Evolutionary conservation across 805 yeast genomes (phyloP), one percentile per base, ranked within the genome.

Genomic region (Nakazawaea holstii): DNA sequence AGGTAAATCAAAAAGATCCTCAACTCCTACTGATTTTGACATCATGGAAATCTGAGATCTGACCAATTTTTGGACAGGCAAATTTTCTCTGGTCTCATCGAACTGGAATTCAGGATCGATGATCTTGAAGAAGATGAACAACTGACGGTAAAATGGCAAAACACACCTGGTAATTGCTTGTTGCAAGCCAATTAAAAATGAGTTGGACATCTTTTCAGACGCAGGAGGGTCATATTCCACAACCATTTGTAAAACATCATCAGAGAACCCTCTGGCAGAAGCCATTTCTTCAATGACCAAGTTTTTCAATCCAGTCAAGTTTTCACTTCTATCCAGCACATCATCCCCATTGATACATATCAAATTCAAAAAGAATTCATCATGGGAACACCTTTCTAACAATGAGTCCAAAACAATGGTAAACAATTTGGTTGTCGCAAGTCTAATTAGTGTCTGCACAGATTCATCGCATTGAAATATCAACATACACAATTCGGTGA

Each of bases 391-490:
- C 26, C 49, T 41, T 28, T 46, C 41, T 31, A 55, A 35, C 8
- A 64, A 41, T 4, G 67, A 67, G 51, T 42, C 55, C 8, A 62
- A 43, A 9, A 57, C 49, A 6, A 58, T 45, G 1, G 67, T 55
- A 24, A 69, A 51, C 35, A 60, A 40, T 42, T 67, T 69, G 5
- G 61, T 53, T 46, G 59, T 52, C 1, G 67, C 69, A 11, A 62
- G 49, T n/a, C 64, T 61, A 15, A 67, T 53, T 26, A 73, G 48
- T 1, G 72, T 64, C 6, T 55, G 58, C 8, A 74, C 61, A 0
- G 79, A 68, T 48, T 73, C 76, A 46, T 68, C 69, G 5, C 76
- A 70, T 52, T 73, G 76, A 47, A 74, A 69, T 43, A 60, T 73
- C 9, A 73, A 52, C 30, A 66, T 52, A 10, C 73, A 55, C 4